Conservation (phyloP, 805 yeast genomes). For the Candida yuanshanica region DNA sequence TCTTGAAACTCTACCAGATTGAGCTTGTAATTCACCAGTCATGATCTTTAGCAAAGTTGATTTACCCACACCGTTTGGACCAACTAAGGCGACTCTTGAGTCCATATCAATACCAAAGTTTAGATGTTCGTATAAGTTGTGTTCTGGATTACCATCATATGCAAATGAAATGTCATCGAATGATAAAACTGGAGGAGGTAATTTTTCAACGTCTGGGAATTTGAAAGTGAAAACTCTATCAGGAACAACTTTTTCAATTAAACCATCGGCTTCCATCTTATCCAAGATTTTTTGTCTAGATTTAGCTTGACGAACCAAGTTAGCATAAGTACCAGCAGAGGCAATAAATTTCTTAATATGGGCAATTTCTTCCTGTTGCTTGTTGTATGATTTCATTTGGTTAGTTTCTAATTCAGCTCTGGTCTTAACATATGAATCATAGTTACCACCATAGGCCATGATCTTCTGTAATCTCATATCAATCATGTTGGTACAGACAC, state of each 20-base stretch:
- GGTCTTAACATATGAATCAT: constrained; percentile 94
- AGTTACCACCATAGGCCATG: constrained; percentile 90
- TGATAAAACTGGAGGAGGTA: constrained; percentile 97
- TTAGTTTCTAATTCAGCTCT: constrained; percentile 90
- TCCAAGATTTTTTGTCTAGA: constrained; percentile 98
- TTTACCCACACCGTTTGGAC: constrained; percentile 99
- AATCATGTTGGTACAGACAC: constrained; percentile 96
- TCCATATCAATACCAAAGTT: constrained; percentile 99
- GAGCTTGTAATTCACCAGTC: constrained; percentile 91
- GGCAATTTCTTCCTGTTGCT: constrained; percentile 98
- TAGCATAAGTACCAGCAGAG: constrained; percentile 99
- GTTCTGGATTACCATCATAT: constrained; percentile 76
- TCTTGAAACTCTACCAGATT: constrained; percentile 91
- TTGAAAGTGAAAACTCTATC: constrained; percentile 93
- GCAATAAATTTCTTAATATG: constrained; percentile 99
- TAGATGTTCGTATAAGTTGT: constrained; percentile 83
- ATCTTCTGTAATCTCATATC: constrained; percentile 89
- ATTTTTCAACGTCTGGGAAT: constrained; percentile 92
- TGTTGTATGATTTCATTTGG: constrained; percentile 94
- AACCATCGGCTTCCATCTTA: constrained; percentile 99
- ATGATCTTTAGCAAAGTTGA: constrained; percentile 91
- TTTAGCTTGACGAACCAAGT: constrained; percentile 96
- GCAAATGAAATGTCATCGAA: constrained; percentile 93
- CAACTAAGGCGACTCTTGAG: constrained; percentile 94
- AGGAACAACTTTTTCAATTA: constrained; percentile 84